Evolutionary conservation across 805 yeast genomes (phyloP), one percentile per base, ranked within the genome.

Genomic region (Spathaspora arborariae): DNA sequence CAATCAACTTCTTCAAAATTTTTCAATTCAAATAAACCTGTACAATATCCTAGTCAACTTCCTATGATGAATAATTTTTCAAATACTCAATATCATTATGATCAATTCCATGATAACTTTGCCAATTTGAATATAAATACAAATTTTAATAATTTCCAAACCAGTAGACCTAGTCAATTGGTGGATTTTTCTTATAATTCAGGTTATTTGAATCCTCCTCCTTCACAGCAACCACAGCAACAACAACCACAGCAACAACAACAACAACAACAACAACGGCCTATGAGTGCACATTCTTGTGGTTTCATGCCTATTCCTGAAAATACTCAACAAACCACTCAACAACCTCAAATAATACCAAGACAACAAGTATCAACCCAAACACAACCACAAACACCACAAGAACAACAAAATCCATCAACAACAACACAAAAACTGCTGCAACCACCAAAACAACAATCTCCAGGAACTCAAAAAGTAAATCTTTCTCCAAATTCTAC

Each of bases 121-220:
- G 54, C 56, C 10, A 59, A 57, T 22, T 57, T 70, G 48, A 61
- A 59, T 39, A 56, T 70, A 47, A 65, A 63, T 50, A 55, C 70
- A 13, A 62, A 64, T 45, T 62, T 64, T 26, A 62, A 60, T 46
- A 74, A 67, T 41, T 70, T 70, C 46, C 75, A 68, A 53, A 60
- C 67, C 11, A 65, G 76, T 51, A 59, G 76, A 45, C 77, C 75
- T 5, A 65, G 72, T 45, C 75, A 70, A 48, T 59, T 70, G 55
- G 74, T 60, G 11, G 71, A 67, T 34, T 61, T 58, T 67, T 64
- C 44, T 67, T 38, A 20, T 20, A 43, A 43, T 24, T 43, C 50
- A 19, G 41, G 39, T 33, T 47, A 39, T 39, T 9, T 15, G 5
- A 40, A 40, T 15, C 24, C 19, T 24, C 10, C 27, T 22, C 24